Evolutionary conservation across 441 rosid genomes (phyloP), one percentile per base, ranked within the genome.

Genomic region (Euphorbia celastroides): DNA sequence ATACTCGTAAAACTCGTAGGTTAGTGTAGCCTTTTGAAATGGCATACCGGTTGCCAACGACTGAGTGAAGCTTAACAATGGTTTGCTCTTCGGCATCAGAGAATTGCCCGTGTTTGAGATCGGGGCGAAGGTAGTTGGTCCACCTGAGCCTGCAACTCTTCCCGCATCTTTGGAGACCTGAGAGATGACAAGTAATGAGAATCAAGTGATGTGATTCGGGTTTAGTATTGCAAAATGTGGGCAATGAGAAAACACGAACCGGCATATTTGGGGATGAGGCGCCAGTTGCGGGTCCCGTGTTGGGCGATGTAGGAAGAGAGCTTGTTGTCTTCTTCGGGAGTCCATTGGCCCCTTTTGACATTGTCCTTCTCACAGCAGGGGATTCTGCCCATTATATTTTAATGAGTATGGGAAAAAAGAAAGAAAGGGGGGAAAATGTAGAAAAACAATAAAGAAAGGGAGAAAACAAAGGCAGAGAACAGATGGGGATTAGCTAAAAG

Each of bases 281-380:
- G 93, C 96, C 97, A 93, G 81, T 89, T 93, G 25, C 99, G 84
- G 74, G 96, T 91, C 54, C 97, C 97, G 11, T 91, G 97, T 75
- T 91, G 97, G 72, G 96, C 88, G 52, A 93, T 86, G 73, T 91
- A 91, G 44, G 99, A 89, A 66, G 97, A 87, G 66, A 94, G 84
- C 75, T 94, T 91, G 80, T 94, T 94, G 79, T 94, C 96, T 81
- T 89, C 97, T 72, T 91, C 96, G 34, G 96, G 95, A 34, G 96
- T 89, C 97, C 97, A 91, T 71, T 91, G 97, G 16, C 99, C 99
- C 71, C 95, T 83, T 70, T 94, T 89, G 76, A 91, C 97, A 60
- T 75, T 88, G 67, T 88, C 96, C 80, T 86, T 89, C 84, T 91
- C 96, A 63, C 97, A 93, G 56, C 99, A 89, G 52, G 99, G 96